phyloP scores from a whole-genome alignment of 1,284 basidiomycete species.

The Ustilago loliicola region DNA sequence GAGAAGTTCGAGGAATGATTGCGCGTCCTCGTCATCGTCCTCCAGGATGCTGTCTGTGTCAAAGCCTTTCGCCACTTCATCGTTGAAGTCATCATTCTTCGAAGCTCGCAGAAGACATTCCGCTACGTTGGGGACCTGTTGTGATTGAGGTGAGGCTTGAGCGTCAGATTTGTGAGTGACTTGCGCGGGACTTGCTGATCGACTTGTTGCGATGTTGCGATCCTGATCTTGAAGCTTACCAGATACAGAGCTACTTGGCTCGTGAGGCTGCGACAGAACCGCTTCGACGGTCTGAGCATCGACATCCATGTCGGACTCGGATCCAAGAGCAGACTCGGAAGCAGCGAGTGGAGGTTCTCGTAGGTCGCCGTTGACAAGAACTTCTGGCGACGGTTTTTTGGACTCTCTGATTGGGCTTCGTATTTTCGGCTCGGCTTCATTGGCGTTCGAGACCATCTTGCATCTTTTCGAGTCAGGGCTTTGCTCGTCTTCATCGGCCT shows the following conservation, averaged over 20 bases:
- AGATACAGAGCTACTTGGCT: too few relatives aligned
- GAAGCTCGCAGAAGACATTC: not conserved
- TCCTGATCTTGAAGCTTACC: conserved; percentile 30
- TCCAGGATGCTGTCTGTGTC: conserved; percentile 18
- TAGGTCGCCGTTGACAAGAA: not conserved
- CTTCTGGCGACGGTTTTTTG: not conserved
- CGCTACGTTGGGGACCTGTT: not conserved
- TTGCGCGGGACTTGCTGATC: not conserved
- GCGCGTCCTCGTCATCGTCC: conserved; percentile 35
- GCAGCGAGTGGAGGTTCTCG: not conserved
- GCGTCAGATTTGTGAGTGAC: not conserved
- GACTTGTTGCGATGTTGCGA: not conserved
- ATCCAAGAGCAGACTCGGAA: not conserved
- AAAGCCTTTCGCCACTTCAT: not conserved
- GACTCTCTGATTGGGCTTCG: not conserved
- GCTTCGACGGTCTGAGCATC: conserved; percentile 7
- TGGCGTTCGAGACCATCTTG: not conserved
- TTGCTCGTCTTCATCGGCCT: not conserved
- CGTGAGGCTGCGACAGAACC: not conserved
- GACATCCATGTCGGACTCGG: conserved; percentile 21
- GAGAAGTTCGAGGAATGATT: conserved; percentile 34
- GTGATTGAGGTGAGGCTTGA: not conserved
- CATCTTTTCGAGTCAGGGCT: conserved; percentile 4
- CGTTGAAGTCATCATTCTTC: not conserved
- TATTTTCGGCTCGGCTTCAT: not conserved